phyloP scores from a whole-genome alignment of 2,329 filamentous ascomycete genomes.

The Aspergillus sp. region DNA sequence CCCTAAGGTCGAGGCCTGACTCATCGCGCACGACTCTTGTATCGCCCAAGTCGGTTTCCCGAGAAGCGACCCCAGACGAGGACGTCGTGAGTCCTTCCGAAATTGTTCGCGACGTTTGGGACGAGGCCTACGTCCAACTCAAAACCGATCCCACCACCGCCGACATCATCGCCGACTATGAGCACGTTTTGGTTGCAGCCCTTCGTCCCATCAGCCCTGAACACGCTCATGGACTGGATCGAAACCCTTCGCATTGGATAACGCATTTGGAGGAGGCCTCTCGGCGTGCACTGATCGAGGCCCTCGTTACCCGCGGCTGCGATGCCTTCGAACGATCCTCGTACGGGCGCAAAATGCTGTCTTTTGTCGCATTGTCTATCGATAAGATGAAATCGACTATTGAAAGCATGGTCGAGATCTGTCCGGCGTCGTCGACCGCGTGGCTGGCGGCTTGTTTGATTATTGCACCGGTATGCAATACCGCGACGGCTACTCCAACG shows the following conservation, averaged over 20 bases:
- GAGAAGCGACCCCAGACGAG: not conserved
- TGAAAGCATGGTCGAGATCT: not conserved
- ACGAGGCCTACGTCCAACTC: not conserved
- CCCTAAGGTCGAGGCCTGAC: not conserved
- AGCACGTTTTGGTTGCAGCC: not conserved
- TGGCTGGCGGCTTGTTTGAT: not conserved
- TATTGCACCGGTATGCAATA: not conserved
- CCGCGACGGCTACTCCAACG: not conserved
- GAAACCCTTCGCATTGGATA: not conserved
- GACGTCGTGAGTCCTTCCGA: not conserved
- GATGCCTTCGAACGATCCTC: slow-evolving; percentile 1
- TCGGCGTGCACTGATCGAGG: not conserved
- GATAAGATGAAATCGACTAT: not conserved
- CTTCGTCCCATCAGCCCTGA: slow-evolving; percentile 3
- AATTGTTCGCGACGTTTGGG: not conserved
- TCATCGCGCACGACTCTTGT: not conserved
- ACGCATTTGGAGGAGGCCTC: not conserved
- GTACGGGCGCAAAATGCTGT: slow-evolving; percentile 2
- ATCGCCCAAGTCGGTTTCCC: not conserved
- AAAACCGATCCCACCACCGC: not conserved
- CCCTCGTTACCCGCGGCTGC: not conserved
- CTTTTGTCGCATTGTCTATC: not conserved
- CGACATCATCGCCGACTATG: not conserved
- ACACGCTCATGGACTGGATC: not conserved
- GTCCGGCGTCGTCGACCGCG: slow-evolving; percentile 1